A percentile compares a stretch with the other conserved stretches of the same genome.
These are phyloP conservation scores for Xanthoparmelia taractica DNA, from an alignment of 495 filamentous ascomycete genomes.

Conservation along the genomic window DNA sequence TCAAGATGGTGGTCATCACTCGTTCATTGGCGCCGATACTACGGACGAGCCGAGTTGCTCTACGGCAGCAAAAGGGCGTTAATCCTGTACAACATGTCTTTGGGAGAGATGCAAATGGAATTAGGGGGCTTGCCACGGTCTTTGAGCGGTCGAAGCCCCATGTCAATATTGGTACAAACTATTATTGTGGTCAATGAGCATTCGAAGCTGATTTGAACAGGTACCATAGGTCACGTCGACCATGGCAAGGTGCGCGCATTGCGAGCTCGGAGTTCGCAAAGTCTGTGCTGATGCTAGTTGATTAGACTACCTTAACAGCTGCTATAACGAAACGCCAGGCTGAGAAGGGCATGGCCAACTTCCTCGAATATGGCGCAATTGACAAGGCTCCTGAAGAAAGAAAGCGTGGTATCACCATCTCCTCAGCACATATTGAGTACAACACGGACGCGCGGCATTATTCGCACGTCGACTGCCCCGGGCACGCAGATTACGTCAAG, in stretches of 20 bases:
- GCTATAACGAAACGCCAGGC: conserved; percentile 97
- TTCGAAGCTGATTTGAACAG: conserved; percentile 36
- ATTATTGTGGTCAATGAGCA: background rate
- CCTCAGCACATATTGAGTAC: conserved; percentile 97
- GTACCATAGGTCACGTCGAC: conserved; percentile 98
- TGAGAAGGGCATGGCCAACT: conserved; percentile 84
- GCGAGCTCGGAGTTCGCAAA: background rate
- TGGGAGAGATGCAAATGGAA: conserved; percentile 56
- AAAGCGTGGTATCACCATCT: conserved; percentile 99
- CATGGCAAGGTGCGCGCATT: conserved; percentile 76
- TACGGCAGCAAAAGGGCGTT: conserved; percentile 51
- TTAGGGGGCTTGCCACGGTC: conserved; percentile 64
- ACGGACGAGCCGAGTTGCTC: conserved; percentile 56
- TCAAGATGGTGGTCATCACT: conserved; percentile 57
- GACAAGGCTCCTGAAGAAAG: conserved; percentile 99
- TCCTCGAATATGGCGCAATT: conserved; percentile 93
- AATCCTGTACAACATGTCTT: conserved; percentile 67
- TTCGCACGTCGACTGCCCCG: conserved; percentile 98
- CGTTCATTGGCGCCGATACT: conserved; percentile 61
- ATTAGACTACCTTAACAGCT: conserved; percentile 89
- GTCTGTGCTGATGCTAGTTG: conserved; percentile 9
- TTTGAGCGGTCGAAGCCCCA: conserved; percentile 93
- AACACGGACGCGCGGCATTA: conserved; percentile 86
- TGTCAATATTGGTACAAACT: conserved; percentile 78
- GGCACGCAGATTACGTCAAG: conserved; percentile 99